Base-by-base conservation (phyloP, 2,329 filamentous ascomycete genomes). In the Phaeosphaeria sp. region DNA sequence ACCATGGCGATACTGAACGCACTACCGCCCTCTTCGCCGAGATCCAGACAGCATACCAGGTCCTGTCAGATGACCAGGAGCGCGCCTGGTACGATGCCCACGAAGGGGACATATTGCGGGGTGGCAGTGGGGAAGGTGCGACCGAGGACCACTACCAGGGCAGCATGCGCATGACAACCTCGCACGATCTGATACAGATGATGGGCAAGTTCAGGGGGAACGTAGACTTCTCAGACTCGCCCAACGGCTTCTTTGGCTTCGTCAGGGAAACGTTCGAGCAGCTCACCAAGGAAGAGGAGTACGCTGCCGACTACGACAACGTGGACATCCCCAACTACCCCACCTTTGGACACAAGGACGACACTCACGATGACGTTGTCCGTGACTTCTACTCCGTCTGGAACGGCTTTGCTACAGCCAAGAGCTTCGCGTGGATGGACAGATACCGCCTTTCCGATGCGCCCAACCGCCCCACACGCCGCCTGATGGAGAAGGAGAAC, bases 31-130 rank as follows among this genome's bases (percentile, higher is more conserved):
- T 89, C 51, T 99, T 99, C 74, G 93, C 95, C 49, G 93, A 97
- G 73, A 85, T 98, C 25, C 94, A 97, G 76, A 86, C 93, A 36
- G 95, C 95, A 47, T 96, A 99, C 75, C 92, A 98, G 76, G 87
- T 99, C n/a, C 86, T 99, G 1, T 96, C 93, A 1, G 95, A 99
- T 75, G 89, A 93, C 11, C 94, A 99, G 75, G 95, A 99, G 77
- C 88, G 95, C 67, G 90, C 93, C 30, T 99, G 95, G 95, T 99
- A 99, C 80, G 94, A 99, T 78, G 93, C 93, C 2, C 95, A 99
- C 74, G 89, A 92, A 59, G 89, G 93, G 66, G 88, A 91, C 50
- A 96, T 98, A 60, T 80, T 98, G 61, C 85, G 86, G 27, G 90
- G 89, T 40, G 83, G 86, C 56, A 86, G 88, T 53, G 81, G 81